A percentile compares a stretch with the other conserved stretches of the same genome.
Evolutionary conservation across 1,284 basidiomycete genomes (phyloP).

Genomic region (Ceratobasidium sp.): DNA sequence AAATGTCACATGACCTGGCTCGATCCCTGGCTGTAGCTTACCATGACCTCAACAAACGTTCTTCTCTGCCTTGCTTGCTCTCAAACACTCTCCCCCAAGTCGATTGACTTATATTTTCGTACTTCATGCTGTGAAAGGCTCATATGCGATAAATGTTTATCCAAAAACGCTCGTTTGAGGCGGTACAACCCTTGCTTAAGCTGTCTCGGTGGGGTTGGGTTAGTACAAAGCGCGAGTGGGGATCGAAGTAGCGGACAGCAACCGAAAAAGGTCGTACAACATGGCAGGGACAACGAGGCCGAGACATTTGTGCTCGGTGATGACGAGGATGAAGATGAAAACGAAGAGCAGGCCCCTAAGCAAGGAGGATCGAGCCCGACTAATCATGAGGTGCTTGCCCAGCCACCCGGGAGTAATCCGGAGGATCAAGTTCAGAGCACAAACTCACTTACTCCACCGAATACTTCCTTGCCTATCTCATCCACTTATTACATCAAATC

Average conservation of each 20-base stretch:
- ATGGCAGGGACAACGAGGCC: conserved; percentile 42
- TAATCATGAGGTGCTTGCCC: neutral
- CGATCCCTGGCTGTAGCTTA: conserved; percentile 29
- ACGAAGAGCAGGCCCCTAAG: conserved; percentile 37
- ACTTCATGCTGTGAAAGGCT: conserved; percentile 43
- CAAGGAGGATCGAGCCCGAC: neutral
- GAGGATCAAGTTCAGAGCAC: neutral
- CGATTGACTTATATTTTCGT: neutral
- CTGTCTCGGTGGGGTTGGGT: conserved; percentile 44
- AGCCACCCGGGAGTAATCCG: neutral
- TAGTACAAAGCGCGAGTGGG: conserved; percentile 33
- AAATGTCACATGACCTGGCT: conserved; percentile 1
- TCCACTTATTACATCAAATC: conserved; percentile 64
- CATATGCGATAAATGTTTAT: conserved; percentile 43
- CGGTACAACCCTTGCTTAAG: conserved; percentile 44
- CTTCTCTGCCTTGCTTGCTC: conserved; percentile 36
- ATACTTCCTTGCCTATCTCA: conserved; percentile 42
- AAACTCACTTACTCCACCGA: neutral
- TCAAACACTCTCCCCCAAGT: conserved; percentile 20
- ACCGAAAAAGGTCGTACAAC: conserved; percentile 27
- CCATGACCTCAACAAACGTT: conserved; percentile 32
- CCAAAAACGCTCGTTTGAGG: conserved; percentile 42
- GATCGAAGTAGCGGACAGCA: conserved; percentile 9
- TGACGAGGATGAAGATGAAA: conserved; percentile 58
- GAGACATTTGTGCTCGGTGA: conserved; percentile 64